Conservation (phyloP, 345 rosid genomes). For the Eucalyptus polybractea region DNA sequence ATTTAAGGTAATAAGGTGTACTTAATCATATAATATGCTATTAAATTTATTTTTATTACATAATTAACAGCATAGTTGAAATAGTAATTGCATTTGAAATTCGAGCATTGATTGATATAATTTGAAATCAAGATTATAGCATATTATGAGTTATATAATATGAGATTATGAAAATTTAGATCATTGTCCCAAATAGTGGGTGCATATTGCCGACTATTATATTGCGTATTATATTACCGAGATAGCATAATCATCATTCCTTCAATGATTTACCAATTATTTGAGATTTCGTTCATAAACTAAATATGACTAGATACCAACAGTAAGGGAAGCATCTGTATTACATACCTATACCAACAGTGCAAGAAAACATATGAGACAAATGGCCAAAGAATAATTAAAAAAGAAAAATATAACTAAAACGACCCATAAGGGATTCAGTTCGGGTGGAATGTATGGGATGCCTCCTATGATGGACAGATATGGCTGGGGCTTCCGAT, state of each 20-base stretch:
- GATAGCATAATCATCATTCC: not conserved
- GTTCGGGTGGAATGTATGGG: not conserved
- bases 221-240: not conserved
- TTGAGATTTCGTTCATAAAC: not conserved
- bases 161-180: not conserved
- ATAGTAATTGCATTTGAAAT: no score
- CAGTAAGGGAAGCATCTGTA: conserved; percentile 83
- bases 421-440: not conserved
- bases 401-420: not conserved
- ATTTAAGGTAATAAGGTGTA: not conserved
- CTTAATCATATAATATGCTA: not conserved
- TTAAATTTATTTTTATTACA: not conserved
- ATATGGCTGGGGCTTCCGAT: no score
- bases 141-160: not conserved
- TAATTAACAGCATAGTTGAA: not conserved
- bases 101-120: not conserved
- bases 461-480: no score
- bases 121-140: not conserved
- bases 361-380: not conserved
- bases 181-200: not conserved
- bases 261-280: not conserved
- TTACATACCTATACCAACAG: conserved; percentile 58
- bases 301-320: conserved; percentile 27
- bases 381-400: not conserved
- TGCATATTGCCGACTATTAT: not conserved